Conservation (phyloP, 352 stramenopile species). For the Phytophthora crassamura region DNA sequence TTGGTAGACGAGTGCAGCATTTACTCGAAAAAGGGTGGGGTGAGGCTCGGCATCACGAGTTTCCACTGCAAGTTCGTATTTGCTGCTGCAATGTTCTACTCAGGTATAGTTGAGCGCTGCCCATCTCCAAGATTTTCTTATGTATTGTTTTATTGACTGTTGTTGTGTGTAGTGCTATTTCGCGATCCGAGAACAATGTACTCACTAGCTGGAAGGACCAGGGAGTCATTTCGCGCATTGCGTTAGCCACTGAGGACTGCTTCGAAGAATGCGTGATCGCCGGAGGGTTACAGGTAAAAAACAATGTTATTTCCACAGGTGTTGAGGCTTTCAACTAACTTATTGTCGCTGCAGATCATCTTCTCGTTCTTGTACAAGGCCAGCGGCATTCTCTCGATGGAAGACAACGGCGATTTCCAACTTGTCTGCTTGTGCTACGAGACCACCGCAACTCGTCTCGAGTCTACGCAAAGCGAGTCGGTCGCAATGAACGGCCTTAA, state of each 20-base stretch:
- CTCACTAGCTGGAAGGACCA: constrained; percentile 38
- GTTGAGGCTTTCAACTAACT: too few species aligned
- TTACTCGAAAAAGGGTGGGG: constrained; percentile 25
- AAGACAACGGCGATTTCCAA: constrained; percentile 26
- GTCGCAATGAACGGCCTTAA: constrained; percentile 67
- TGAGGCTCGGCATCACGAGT: constrained; percentile 6
- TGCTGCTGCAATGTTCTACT: constrained; percentile 74
- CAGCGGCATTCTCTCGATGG: constrained; percentile 29
- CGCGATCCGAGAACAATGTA: constrained; percentile 26
- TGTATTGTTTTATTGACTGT: not conserved
- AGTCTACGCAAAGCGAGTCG: constrained; percentile 31
- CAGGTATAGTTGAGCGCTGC: constrained; percentile 42
- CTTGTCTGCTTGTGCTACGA: constrained; percentile 37
- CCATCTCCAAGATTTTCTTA: not conserved
- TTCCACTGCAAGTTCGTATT: constrained; percentile 58
- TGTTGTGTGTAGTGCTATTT: constrained; percentile 31
- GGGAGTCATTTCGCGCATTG: constrained; percentile 27
- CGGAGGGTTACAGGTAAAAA: constrained; percentile 41
- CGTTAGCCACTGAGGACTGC: constrained; percentile 21
- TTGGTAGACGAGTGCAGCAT: constrained; percentile 19
- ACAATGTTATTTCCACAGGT: constrained; percentile 6
- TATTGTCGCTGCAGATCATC: constrained; percentile 34
- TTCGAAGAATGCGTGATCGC: constrained; percentile 30
- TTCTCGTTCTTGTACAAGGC: constrained; percentile 61
- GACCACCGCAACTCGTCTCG: constrained; percentile 26